These are phyloP conservation scores for Geotrichum citri-aurantii DNA, from an alignment of 1,139 yeast genomes.

Conservation along the genomic window DNA sequence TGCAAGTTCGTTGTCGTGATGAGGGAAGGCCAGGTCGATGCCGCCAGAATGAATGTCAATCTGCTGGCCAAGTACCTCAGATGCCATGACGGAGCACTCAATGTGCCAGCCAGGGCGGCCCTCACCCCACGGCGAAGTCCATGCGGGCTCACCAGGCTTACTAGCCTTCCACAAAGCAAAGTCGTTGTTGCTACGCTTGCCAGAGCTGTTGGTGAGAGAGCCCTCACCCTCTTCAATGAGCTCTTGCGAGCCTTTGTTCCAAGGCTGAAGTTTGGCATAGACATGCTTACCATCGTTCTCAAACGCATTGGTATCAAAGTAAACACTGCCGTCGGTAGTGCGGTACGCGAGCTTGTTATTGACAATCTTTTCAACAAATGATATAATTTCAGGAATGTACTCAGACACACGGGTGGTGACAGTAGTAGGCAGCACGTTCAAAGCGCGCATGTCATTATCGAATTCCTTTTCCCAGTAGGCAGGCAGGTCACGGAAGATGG, in stretches of 20 bases:
- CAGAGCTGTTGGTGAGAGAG: conserved; percentile 51
- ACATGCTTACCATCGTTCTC: conserved; percentile 63
- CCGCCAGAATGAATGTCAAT: conserved; percentile 98
- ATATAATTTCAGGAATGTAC: conserved; percentile 85
- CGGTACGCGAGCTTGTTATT: conserved; percentile 78
- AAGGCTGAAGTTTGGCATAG: conserved; percentile 95
- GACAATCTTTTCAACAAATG: conserved; percentile 69
- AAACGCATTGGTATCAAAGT: conserved; percentile 80
- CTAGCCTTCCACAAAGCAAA: conserved; percentile 97
- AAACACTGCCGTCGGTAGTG: conserved; percentile 85
- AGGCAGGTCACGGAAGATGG: conserved; percentile 73
- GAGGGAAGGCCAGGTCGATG: conserved; percentile 97
- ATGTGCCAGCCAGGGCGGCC: conserved; percentile 99
- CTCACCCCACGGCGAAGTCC: conserved; percentile 94
- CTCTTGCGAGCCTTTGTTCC: conserved; percentile 88
- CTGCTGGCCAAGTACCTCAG: conserved; percentile 71
- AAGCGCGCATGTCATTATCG: conserved; percentile 75
- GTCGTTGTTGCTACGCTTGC: conserved; percentile 72
- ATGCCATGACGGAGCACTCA: conserved; percentile 98
- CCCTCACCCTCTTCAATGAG: conserved; percentile 96
- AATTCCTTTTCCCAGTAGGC: conserved; percentile 84
- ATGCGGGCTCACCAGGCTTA: conserved; percentile 94
- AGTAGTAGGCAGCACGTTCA: conserved; percentile 80
- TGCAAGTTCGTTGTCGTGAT: conserved; percentile 96
- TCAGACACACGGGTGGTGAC: conserved; percentile 95